A percentile compares a stretch with the other conserved stretches of the same genome.
These are phyloP conservation scores for Candida incommunis DNA, from an alignment of 805 yeast genomes.

Conservation along the genomic window DNA sequence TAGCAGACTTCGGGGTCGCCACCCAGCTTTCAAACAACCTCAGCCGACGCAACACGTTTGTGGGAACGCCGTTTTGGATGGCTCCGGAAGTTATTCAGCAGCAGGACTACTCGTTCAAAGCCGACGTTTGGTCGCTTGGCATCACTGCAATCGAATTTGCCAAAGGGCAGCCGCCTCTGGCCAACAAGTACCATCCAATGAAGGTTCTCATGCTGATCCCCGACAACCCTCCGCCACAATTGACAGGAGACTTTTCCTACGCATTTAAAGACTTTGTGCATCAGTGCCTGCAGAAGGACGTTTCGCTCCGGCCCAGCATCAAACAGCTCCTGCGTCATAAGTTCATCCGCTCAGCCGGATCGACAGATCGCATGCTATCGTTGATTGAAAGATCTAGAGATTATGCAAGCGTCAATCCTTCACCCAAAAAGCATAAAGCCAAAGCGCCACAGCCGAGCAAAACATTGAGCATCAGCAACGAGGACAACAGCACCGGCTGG, in stretches of 20 bases:
- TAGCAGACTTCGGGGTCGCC: conserved; percentile 95
- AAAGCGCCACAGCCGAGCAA: neutral
- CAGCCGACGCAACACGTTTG: conserved; percentile 32
- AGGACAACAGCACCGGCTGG: conserved; percentile 24
- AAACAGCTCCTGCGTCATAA: conserved; percentile 45
- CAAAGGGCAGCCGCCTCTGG: conserved; percentile 57
- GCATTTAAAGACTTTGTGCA: conserved; percentile 56
- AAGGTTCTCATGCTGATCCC: conserved; percentile 40
- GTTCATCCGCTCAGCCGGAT: conserved; percentile 26
- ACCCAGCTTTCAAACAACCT: conserved; percentile 53
- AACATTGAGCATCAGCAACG: conserved; percentile 3
- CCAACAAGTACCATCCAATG: conserved; percentile 37
- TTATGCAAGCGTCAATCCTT: neutral
- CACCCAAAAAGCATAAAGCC: neutral
- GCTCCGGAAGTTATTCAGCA: conserved; percentile 97
- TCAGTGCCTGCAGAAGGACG: conserved; percentile 58
- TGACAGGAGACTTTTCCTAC: conserved; percentile 23
- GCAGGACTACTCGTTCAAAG: conserved; percentile 54
- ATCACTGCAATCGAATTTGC: conserved; percentile 65
- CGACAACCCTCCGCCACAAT: conserved; percentile 32
- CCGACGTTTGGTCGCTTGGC: conserved; percentile 73
- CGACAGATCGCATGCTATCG: neutral
- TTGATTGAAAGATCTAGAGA: neutral
- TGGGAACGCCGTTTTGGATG: conserved; percentile 77
- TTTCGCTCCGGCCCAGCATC: conserved; percentile 53